A percentile compares a stretch with the other conserved stretches of the same genome.
These are phyloP conservation scores for Scheffersomyces stipitis DNA, from an alignment of 805 yeast genomes.

Conservation along the genomic window DNA sequence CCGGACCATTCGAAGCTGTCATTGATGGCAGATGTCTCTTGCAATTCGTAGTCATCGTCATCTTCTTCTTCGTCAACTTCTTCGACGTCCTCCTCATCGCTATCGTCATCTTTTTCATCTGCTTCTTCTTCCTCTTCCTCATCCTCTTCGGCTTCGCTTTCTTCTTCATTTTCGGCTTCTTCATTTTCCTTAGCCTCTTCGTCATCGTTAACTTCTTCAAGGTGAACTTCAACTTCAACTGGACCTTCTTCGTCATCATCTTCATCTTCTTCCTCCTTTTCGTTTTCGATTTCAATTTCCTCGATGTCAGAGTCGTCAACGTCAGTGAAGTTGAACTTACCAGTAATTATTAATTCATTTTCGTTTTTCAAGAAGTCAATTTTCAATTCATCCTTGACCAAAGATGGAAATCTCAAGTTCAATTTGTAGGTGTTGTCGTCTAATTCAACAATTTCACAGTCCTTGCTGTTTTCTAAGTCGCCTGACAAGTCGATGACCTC, in stretches of 20 bases:
- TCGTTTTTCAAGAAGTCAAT: constrained; percentile 39
- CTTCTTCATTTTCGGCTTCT: constrained; percentile 6
- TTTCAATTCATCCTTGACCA: constrained; percentile 39
- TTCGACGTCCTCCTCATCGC: constrained; percentile 14
- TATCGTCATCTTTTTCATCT: constrained; percentile 1
- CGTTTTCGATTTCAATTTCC: constrained; percentile 14
- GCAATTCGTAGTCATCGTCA: constrained; percentile 9
- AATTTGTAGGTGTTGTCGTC: constrained; percentile 41
- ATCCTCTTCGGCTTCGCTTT: constrained; percentile 10
- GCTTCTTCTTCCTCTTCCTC: constrained; percentile 4
- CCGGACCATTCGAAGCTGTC: constrained; percentile 12
- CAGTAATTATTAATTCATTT: constrained; percentile 41
- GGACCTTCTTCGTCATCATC: constrained; percentile 9
- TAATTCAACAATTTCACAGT: constrained; percentile 40
- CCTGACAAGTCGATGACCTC: constrained; percentile 40
- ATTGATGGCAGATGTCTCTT: constrained; percentile 5
- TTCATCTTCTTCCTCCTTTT: constrained; percentile 18
- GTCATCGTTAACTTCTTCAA: constrained; percentile 7
- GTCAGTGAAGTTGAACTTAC: constrained; percentile 35
- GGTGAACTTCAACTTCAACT: constrained; percentile 8
- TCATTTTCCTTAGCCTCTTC: constrained; percentile 14
- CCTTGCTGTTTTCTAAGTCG: constrained; percentile 43
- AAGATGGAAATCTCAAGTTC: constrained; percentile 41
- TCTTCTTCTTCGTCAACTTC: constrained; percentile 15
- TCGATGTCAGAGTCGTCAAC: constrained; percentile 23